Conservation (phyloP, 2,329 filamentous ascomycete species). For the Aspergillus ochraceus region DNA sequence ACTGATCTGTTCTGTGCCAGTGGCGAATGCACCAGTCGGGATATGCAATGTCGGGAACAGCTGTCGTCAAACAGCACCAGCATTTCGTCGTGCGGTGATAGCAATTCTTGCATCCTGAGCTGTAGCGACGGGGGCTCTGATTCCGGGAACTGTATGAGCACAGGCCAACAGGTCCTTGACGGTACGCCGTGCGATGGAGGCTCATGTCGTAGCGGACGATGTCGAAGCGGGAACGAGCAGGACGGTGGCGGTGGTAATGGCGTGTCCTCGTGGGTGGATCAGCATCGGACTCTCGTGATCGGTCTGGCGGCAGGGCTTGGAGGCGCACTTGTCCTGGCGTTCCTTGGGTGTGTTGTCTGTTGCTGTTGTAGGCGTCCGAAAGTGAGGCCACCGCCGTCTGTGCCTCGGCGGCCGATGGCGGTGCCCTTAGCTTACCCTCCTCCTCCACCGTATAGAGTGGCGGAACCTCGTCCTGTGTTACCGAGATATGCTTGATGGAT, state of each 20-base stretch:
- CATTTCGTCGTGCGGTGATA: conserved; percentile 6
- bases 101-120: conserved; percentile 3
- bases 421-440: neutral
- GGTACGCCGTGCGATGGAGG: conserved; percentile 11
- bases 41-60: conserved; percentile 10
- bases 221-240: neutral
- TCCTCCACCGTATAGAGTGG: neutral
- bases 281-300: conserved; percentile 11
- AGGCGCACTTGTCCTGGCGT: conserved; percentile 10
- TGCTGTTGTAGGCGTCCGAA: conserved; percentile 22
- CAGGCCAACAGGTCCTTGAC: conserved; percentile 4
- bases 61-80: conserved; percentile 1
- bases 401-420: no score
- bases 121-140: conserved; percentile 1
- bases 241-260: neutral
- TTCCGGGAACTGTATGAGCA: conserved; percentile 1
- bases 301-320: conserved; percentile 17
- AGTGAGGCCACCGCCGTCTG: neutral
- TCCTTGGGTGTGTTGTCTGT: conserved; percentile 1
- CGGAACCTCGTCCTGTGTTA: neutral
- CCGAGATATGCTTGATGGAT: neutral
- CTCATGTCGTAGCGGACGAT: neutral
- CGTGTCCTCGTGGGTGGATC: conserved; percentile 13
- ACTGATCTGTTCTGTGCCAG: conserved; percentile 9
- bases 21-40: conserved; percentile 14